Evolutionary conservation across 1,284 basidiomycete species (phyloP), one percentile per base, ranked within the genome.

Genomic region (Phellopilus nigrolimitatus): DNA sequence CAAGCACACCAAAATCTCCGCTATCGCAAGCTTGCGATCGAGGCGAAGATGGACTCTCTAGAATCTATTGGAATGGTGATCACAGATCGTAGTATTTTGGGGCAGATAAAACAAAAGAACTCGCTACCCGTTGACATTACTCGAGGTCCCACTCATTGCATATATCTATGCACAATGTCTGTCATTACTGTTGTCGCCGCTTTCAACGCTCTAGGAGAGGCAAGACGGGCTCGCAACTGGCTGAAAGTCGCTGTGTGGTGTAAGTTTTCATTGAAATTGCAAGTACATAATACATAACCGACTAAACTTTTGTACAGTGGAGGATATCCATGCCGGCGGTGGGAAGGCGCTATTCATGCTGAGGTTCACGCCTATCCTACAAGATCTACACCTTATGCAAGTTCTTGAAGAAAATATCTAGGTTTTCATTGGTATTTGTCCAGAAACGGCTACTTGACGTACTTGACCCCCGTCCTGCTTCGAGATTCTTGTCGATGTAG

Each of bases 211-310:
- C 19, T 47, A 10, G 8, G 46, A 21, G 46, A 47, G 7, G 2
- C 12, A 17, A 19, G 17, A 15, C 19, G 46, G 7, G 31, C 46
- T 4, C 3, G 34, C 17, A n/a, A 27, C 22, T 47, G 46, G 46
- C n/a, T 47, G 31, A 47, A 36, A 22, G 46, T 39, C 2, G 46
- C 46, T 19, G 17, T 13, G 12, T 47, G 36, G 31, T 3, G 46
- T 47, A 21, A 25, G 46, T 47, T n/a, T n/a, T n/a, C n/a, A n/a
- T n/a, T n/a, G n/a, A n/a, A n/a, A n/a, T n/a, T n/a, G n/a, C n/a
- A n/a, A n/a, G n/a, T n/a, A n/a, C n/a, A n/a, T n/a, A n/a, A n/a
- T n/a, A n/a, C n/a, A n/a, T n/a, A n/a, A n/a, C 19, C 25, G 21
- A 42, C 5, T 24, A n/a, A 9, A 1, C 6, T 42, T 8, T 24